Conservation (phyloP, 805 yeast genomes). For the Kazachstania martiniae region DNA sequence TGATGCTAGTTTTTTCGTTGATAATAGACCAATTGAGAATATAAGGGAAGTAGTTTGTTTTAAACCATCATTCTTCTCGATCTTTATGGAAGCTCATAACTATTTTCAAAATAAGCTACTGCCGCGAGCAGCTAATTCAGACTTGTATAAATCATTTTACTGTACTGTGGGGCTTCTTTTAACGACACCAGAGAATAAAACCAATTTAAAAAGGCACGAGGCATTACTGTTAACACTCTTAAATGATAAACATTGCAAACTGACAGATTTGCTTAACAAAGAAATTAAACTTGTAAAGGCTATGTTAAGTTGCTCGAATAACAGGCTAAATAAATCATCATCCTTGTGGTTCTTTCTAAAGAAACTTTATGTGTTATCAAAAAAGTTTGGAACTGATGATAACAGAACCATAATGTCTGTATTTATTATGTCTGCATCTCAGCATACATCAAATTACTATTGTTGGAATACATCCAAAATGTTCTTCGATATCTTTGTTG, state of each 20-base stretch:
- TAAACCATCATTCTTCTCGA: slow-evolving; percentile 19
- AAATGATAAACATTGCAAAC: no score
- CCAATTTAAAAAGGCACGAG: slow-evolving; percentile 25
- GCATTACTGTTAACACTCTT: slow-evolving; percentile 13
- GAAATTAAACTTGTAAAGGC: slow-evolving; percentile 12
- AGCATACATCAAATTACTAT: slow-evolving; percentile 31
- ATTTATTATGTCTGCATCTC: slow-evolving; percentile 20
- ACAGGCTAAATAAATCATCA: slow-evolving; percentile 31
- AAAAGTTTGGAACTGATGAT: neutral
- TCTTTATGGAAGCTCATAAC: slow-evolving; percentile 27
- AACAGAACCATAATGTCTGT: slow-evolving; percentile 16
- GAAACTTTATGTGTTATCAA: slow-evolving; percentile 15
- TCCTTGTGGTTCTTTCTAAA: slow-evolving; percentile 29
- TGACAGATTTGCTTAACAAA: slow-evolving; percentile 6
- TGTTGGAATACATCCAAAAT: slow-evolving; percentile 32
- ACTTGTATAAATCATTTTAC: slow-evolving; percentile 8
- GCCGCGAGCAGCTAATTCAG: neutral
- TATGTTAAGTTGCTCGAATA: slow-evolving; percentile 26
- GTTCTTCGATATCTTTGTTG: slow-evolving; percentile 15
- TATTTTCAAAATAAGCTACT: slow-evolving; percentile 4
- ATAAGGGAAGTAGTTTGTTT: slow-evolving; percentile 31
- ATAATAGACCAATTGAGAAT: no score
- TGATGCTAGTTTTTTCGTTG: slow-evolving; percentile 5
- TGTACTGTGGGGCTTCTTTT: slow-evolving; percentile 28
- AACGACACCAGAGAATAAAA: slow-evolving; percentile 30